A percentile compares a stretch with the other conserved stretches of the same genome.
Conservation (phyloP, 306 rosid species). For the Prunus dulcis region DNA sequence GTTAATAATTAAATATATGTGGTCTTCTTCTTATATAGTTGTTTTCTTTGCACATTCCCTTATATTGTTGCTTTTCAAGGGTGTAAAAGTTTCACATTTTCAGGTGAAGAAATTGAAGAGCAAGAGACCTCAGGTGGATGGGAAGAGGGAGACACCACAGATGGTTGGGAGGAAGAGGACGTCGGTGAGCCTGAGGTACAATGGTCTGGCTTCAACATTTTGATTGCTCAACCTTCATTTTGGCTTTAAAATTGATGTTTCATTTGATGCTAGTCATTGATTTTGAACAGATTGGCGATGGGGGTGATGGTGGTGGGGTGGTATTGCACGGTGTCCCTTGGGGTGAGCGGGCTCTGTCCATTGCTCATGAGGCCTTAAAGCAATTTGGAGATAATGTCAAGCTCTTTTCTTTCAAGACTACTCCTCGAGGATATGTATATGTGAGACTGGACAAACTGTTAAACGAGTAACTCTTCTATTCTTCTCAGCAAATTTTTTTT, state of each 20-base stretch:
- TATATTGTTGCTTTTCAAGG: background rate
- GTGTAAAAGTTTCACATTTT: slow-evolving; percentile 4
- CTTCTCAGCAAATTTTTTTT: slow-evolving; percentile 1
- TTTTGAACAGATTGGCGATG: slow-evolving; percentile 66
- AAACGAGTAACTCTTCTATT: slow-evolving; percentile 49
- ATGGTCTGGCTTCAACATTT: slow-evolving; percentile 4
- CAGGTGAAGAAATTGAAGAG: slow-evolving; percentile 52
- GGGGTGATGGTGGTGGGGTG: slow-evolving; percentile 88
- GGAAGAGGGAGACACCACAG: slow-evolving; percentile 47
- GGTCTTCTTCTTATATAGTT: background rate
- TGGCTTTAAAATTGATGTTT: slow-evolving; percentile 5
- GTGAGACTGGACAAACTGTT: slow-evolving; percentile 86
- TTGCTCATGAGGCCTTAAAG: slow-evolving; percentile 60
- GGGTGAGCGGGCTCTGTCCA: slow-evolving; percentile 69
- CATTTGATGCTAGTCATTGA: slow-evolving; percentile 15
- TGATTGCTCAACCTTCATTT: slow-evolving; percentile 19
- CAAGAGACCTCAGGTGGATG: slow-evolving; percentile 41
- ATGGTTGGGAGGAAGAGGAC: slow-evolving; percentile 48
- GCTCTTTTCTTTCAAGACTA: slow-evolving; percentile 74
- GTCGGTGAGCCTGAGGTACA: slow-evolving; percentile 60
- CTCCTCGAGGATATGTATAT: slow-evolving; percentile 72
- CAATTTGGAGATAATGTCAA: slow-evolving; percentile 56
- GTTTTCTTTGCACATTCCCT: background rate
- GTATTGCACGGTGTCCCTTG: slow-evolving; percentile 65
- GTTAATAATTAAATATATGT: background rate